phyloP scores from a whole-genome alignment of 306 rosid genomes.

The Acacia confusa region DNA sequence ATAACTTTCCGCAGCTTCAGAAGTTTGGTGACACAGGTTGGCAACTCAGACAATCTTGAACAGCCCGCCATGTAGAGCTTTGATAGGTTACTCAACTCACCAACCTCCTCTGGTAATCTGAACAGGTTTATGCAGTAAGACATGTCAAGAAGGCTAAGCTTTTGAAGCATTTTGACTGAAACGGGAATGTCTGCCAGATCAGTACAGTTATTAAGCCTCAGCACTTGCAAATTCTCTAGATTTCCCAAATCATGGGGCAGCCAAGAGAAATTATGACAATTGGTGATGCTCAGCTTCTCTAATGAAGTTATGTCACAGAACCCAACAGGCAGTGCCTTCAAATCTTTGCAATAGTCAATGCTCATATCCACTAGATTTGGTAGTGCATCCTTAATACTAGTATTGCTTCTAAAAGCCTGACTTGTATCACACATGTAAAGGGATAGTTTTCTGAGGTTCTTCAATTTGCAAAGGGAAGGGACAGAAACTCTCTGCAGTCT shows the following conservation, averaged over 20 bases:
- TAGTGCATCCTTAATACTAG: slow-evolving; percentile 35
- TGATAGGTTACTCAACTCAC: slow-evolving; percentile 40
- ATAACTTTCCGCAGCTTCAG: slow-evolving; percentile 22
- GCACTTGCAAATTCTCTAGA: slow-evolving; percentile 38
- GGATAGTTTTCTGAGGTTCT: slow-evolving; percentile 41
- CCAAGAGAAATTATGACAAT: slow-evolving; percentile 40
- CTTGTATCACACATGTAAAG: slow-evolving; percentile 45
- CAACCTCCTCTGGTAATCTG: slow-evolving; percentile 37
- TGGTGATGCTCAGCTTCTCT: slow-evolving; percentile 47
- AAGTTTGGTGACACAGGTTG: slow-evolving; percentile 26
- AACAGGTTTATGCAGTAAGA: slow-evolving; percentile 39
- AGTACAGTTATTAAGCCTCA: slow-evolving; percentile 47
- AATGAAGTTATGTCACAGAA: slow-evolving; percentile 32
- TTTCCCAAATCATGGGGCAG: slow-evolving; percentile 41
- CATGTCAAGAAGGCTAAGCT: slow-evolving; percentile 40
- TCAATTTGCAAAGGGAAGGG: slow-evolving; percentile 36
- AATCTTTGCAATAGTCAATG: slow-evolving; percentile 51
- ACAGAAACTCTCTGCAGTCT: slow-evolving; percentile 52
- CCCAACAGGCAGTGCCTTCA: slow-evolving; percentile 37
- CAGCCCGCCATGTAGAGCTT: slow-evolving; percentile 45
- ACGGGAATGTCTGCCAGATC: slow-evolving; percentile 31
- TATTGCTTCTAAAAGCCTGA: slow-evolving; percentile 28
- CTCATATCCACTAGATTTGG: slow-evolving; percentile 48
- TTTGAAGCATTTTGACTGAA: slow-evolving; percentile 28
- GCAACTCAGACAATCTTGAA: slow-evolving; percentile 35